Base-by-base conservation (phyloP, 305 asterid species). In the Petunia hybrid region DNA sequence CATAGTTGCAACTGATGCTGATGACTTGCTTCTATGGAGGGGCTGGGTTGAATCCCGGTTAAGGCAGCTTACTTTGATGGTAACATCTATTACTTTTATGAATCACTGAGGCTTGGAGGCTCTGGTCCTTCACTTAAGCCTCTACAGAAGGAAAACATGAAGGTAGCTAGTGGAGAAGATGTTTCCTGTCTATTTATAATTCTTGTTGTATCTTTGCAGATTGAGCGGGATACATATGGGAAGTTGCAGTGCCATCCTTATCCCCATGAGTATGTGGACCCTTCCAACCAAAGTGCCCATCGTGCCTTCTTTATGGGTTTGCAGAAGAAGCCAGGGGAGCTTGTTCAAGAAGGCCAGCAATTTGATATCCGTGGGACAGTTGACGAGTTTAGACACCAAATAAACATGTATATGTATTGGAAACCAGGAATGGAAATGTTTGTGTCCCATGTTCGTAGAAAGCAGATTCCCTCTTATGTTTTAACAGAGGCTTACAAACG, bases 1-100 rank as follows among this genome's bases (percentile, higher is more conserved):
- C 77, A 88, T 95, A 51, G 85, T 90, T 68, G 99, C 99, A 60
- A 88, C 93, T 70, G 92, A 93, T 88, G 81, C 43, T 76, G 97
- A 97, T 89, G 99, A 95, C 84, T 87, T 97, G 85, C 97, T 98
- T 80, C 87, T 95, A 71, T 97, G 99, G 99, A 92, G 89, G 85
- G 99, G 99, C 80, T 92, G 99, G 99, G 97, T 97, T 62, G 99
- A 93, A 83, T 97, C 99, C 74, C 97, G 99, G 38, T 84, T 97
- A 80, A 93, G 99, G 83, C 98, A 94, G 87, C 89, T 96, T 45
- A 96, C 98, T 61, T 80, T 93, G 81, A 96, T 92, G 98, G 99
- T 96, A 96, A 85, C 78, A 64, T 85, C 87, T 87, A 45, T 83
- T 5, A 36, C 77, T 78, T 84, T 75, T 83, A 75, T 84, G 65